These are phyloP conservation scores for Sporisorium iseilematis-ciliati DNA, from an alignment of 1,284 basidiomycete genomes.

Conservation along the genomic window DNA sequence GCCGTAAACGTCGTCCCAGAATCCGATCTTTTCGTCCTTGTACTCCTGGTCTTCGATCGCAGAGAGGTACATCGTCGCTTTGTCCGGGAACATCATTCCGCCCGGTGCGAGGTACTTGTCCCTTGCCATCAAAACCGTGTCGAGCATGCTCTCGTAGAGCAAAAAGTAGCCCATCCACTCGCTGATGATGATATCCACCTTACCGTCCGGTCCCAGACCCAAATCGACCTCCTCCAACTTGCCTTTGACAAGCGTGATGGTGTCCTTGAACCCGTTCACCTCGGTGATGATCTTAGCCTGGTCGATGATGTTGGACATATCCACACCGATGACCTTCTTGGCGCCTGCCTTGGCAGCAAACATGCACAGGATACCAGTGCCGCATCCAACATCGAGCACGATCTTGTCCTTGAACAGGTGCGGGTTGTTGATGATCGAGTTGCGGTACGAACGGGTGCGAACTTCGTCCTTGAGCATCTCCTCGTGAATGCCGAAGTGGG, in stretches of 20 bases:
- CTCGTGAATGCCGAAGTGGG: conserved; percentile 70
- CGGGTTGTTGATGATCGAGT: conserved; percentile 92
- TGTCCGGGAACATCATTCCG: conserved; percentile 96
- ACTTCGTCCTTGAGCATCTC: conserved; percentile 99
- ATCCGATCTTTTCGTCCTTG: conserved; percentile 95
- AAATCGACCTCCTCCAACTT: conserved; percentile 88
- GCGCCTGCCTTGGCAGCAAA: conserved; percentile 98
- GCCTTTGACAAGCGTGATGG: conserved; percentile 93
- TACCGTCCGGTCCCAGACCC: conserved; percentile 71
- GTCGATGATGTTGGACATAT: conserved; percentile 99
- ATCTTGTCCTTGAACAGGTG: conserved; percentile 84
- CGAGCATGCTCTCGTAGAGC: conserved; percentile 99
- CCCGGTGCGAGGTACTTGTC: conserved; percentile 90
- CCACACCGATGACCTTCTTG: conserved; percentile 85
- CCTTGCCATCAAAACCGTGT: conserved; percentile 94
- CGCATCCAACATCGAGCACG: conserved; percentile 97
- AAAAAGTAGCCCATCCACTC: conserved; percentile 91
- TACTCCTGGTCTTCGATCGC: conserved; percentile 99
- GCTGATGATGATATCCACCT: conserved; percentile 94
- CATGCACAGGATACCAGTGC: conserved; percentile 98
- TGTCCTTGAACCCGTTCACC: conserved; percentile 94
- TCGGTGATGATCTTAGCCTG: conserved; percentile 97
- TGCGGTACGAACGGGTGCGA: conserved; percentile 93
- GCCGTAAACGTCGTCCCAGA: conserved; percentile 99
- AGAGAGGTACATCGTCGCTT: conserved; percentile 90